These are phyloP conservation scores for Oemleria cerasiformis DNA, from an alignment of 306 rosid species.

Conservation along the genomic window DNA sequence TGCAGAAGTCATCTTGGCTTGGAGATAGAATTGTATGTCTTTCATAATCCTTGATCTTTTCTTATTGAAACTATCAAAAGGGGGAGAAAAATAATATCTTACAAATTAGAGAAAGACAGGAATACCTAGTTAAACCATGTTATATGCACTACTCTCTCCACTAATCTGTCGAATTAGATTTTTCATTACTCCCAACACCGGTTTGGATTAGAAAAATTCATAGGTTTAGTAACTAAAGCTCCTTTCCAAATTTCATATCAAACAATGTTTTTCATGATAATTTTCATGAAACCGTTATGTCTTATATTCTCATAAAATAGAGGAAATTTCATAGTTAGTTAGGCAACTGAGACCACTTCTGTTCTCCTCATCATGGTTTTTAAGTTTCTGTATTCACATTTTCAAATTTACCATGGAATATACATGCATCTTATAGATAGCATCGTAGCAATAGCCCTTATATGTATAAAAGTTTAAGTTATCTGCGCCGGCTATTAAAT, in stretches of 20 bases:
- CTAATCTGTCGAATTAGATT: too few species aligned
- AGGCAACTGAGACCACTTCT: background rate
- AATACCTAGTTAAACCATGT: too few species aligned
- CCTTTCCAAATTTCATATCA: background rate
- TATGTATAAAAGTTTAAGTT: background rate
- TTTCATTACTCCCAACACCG: too few species aligned
- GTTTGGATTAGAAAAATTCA: too few species aligned
- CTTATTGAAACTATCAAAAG: background rate
- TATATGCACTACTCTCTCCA: too few species aligned
- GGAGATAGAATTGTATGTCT: conserved; percentile 23
- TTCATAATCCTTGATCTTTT: background rate
- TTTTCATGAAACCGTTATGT: background rate
- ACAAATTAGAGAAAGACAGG: too few species aligned
- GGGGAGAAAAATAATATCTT: background rate
- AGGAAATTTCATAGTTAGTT: background rate
- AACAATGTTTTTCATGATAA: background rate
- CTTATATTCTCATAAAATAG: background rate
- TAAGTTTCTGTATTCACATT: background rate
- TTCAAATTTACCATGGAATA: background rate
- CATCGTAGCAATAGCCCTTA: background rate
- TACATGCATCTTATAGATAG: background rate
- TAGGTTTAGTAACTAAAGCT: background rate
- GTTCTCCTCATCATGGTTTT: background rate
- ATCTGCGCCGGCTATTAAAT: background rate
- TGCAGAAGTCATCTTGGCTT: conserved; percentile 14